Evolutionary conservation across 345 rosid genomes (phyloP).

Genomic region (Conringia planisiliqua): DNA sequence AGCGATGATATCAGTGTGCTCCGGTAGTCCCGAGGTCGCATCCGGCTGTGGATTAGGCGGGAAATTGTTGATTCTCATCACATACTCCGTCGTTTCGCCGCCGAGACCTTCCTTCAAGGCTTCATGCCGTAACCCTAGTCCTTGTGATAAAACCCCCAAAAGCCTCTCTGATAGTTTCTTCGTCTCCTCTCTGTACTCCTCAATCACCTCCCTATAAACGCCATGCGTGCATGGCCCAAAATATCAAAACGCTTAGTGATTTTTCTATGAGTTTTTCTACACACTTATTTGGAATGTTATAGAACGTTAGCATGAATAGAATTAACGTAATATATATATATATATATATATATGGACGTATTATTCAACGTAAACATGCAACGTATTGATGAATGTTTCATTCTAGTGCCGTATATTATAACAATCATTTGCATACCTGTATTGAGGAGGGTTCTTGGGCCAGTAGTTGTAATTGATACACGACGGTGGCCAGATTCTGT

Average conservation of each 20-base stretch:
- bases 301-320: too few relatives aligned
- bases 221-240: background rate
- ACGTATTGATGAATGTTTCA: too few relatives aligned
- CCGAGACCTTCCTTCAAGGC: slow-evolving; percentile 51
- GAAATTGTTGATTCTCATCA: slow-evolving; percentile 65
- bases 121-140: slow-evolving; percentile 48
- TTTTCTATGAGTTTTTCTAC: too few relatives aligned
- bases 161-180: slow-evolving; percentile 49
- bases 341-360: too few relatives aligned
- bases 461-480: slow-evolving; percentile 50
- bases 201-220: slow-evolving; percentile 49
- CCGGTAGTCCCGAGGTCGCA: slow-evolving; percentile 50
- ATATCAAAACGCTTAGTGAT: background rate
- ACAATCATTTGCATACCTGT: slow-evolving; percentile 39
- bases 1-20: slow-evolving; percentile 61
- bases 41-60: slow-evolving; percentile 76
- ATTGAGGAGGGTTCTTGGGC: slow-evolving; percentile 66
- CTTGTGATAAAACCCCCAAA: slow-evolving; percentile 44
- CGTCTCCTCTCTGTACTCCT: slow-evolving; percentile 52
- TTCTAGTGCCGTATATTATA: background rate
- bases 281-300: too few relatives aligned
- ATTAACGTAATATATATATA: too few relatives aligned
- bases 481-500: slow-evolving; percentile 67
- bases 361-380: too few relatives aligned
- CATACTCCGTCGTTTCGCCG: slow-evolving; percentile 44